Percentiles rank a stretch among this genome's conserved stretches.
Evolutionary conservation across 2,329 filamentous ascomycete species (phyloP).

Genomic region (Dothideomycetes sp.): DNA sequence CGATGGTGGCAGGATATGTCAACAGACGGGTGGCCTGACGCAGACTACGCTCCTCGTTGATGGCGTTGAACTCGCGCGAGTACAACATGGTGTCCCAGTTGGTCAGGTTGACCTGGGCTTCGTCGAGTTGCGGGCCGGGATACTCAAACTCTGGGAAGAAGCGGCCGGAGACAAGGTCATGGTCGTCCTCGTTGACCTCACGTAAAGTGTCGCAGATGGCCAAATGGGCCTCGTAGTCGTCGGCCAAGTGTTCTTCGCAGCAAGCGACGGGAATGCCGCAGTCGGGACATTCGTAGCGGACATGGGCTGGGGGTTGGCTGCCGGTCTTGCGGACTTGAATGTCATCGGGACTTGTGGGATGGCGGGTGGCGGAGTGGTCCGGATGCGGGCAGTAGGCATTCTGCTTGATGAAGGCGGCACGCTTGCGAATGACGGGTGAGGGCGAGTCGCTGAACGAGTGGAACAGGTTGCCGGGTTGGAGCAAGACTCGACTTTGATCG

Average conservation of each 20-base stretch:
- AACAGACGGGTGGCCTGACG: slow-evolving; percentile 85
- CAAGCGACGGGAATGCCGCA: slow-evolving; percentile 92
- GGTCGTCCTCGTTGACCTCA: slow-evolving; percentile 96
- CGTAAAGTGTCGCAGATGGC: slow-evolving; percentile 84
- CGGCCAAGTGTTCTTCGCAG: slow-evolving; percentile 88
- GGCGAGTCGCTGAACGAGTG: slow-evolving; percentile 86
- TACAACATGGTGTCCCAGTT: slow-evolving; percentile 98
- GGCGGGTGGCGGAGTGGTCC: slow-evolving; percentile 66
- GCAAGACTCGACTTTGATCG: slow-evolving; percentile 31
- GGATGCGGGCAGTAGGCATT: slow-evolving; percentile 92
- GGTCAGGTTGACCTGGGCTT: slow-evolving; percentile 90
- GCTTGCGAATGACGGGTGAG: slow-evolving; percentile 73
- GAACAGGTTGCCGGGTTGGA: slow-evolving; percentile 76
- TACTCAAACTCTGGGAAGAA: slow-evolving; percentile 93
- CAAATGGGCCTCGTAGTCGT: slow-evolving; percentile 87
- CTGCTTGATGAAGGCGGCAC: slow-evolving; percentile 84
- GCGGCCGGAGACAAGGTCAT: slow-evolving; percentile 81
- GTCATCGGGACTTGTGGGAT: slow-evolving; percentile 56
- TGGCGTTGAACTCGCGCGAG: slow-evolving; percentile 79
- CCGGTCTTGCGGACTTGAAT: slow-evolving; percentile 54
- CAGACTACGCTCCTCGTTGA: slow-evolving; percentile 85
- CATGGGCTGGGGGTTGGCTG: slow-evolving; percentile 62
- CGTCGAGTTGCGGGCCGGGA: slow-evolving; percentile 80
- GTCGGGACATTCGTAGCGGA: slow-evolving; percentile 90
- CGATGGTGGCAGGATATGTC: slow-evolving; percentile 88